Evolutionary conservation across 23 red algal genomes (phyloP).

Genomic region (Gracilaria caudata): DNA sequence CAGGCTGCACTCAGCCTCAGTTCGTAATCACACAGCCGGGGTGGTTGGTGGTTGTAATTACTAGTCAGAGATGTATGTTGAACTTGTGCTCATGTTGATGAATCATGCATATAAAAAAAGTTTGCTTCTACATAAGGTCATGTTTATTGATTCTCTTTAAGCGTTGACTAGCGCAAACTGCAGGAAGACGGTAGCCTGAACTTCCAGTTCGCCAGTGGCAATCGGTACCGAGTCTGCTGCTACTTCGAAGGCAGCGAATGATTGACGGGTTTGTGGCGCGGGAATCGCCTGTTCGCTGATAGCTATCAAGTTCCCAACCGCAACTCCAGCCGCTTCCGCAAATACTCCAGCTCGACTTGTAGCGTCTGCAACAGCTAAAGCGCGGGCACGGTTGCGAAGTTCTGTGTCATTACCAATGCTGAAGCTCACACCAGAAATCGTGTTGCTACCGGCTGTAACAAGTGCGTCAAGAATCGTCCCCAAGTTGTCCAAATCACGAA

Average conservation of each 20-base stretch:
- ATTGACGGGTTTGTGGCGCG: not conserved
- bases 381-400: conserved; percentile 15
- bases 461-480: conserved; percentile 42
- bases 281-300: conserved; percentile 19
- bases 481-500: conserved; percentile 30
- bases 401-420: conserved; percentile 10
- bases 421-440: conserved; percentile 28
- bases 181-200: conserved; percentile 16
- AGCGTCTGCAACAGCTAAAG: conserved; percentile 28
- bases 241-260: not conserved
- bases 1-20: conserved; percentile 23
- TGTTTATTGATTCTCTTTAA: not conserved
- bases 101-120: not conserved
- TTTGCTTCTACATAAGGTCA: not conserved
- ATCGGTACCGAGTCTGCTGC: conserved; percentile 10
- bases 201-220: conserved; percentile 26
- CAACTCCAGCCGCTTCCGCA: conserved; percentile 6
- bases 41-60: not conserved
- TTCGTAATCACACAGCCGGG: not conserved
- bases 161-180: conserved; percentile 16
- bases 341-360: conserved; percentile 11
- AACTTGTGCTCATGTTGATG: not conserved
- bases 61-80: not conserved
- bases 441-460: conserved; percentile 41
- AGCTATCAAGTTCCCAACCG: conserved; percentile 35